Conservation (phyloP, 2,329 filamentous ascomycete genomes). For the Sporothrix protearum region DNA sequence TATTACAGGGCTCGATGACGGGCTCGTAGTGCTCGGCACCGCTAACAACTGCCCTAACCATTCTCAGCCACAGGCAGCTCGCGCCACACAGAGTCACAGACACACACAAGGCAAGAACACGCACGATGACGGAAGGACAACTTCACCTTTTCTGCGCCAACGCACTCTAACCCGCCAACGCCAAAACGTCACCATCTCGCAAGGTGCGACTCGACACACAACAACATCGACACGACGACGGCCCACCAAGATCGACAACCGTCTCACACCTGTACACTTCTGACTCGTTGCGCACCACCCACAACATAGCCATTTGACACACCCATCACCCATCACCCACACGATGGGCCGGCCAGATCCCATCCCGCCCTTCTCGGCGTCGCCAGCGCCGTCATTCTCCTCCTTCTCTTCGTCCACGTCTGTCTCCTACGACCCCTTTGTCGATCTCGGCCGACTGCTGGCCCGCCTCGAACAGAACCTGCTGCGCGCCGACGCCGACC, state of each 20-base stretch:
- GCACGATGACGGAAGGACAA: constrained; percentile 13
- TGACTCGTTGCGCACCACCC: background rate
- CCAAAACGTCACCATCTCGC: background rate
- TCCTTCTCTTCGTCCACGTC: background rate
- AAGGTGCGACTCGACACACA: background rate
- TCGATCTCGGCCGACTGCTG: constrained; percentile 62
- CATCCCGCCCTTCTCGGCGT: constrained; percentile 15
- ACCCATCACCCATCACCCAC: background rate
- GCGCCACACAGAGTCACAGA: constrained; percentile 1
- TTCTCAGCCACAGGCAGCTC: constrained; percentile 15
- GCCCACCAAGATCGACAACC: background rate
- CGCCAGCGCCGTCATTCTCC: background rate
- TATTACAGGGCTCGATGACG: background rate
- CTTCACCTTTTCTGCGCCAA: constrained; percentile 13
- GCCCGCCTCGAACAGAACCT: constrained; percentile 62
- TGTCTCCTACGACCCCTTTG: constrained; percentile 35
- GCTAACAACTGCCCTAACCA: background rate
- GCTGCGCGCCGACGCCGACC: constrained; percentile 58
- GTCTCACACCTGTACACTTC: background rate
- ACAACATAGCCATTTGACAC: background rate
- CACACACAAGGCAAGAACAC: background rate
- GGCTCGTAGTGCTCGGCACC: background rate
- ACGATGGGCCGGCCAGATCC: constrained; percentile 21
- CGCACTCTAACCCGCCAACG: background rate
- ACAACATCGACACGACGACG: too few species aligned